Conservation (phyloP, 1,139 yeast species). For the Hansenula anomala region DNA sequence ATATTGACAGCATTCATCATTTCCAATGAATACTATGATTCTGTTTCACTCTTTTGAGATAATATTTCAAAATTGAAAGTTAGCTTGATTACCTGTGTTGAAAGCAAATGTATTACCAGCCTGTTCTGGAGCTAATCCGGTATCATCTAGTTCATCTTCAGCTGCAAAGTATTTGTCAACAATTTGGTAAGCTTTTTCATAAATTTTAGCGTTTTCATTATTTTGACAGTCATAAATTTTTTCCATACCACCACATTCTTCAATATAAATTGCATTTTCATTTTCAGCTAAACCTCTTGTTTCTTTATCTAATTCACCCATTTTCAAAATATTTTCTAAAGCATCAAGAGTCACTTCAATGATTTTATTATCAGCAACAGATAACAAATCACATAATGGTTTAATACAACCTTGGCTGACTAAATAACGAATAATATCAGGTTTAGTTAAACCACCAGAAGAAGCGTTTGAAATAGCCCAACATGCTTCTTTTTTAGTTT, state of each 20-base stretch:
- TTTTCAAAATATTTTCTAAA: conserved; percentile 84
- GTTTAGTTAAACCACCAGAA: conserved; percentile 88
- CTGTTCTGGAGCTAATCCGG: conserved; percentile 77
- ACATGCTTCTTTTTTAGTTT: conserved; percentile 97
- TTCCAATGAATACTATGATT: too few relatives aligned
- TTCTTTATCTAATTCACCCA: conserved; percentile 92
- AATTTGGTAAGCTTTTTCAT: conserved; percentile 84
- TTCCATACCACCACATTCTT: conserved; percentile 98
- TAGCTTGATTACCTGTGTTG: conserved; percentile 49
- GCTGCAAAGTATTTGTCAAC: conserved; percentile 89
- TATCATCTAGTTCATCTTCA: conserved; percentile 75
- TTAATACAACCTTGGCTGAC: conserved; percentile 96
- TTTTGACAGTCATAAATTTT: conserved; percentile 91
- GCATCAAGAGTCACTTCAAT: conserved; percentile 96
- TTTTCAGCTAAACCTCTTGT: conserved; percentile 63
- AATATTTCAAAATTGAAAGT: conserved; percentile 27
- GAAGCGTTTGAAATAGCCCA: conserved; percentile 99
- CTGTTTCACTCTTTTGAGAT: too few relatives aligned
- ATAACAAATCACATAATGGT: conserved; percentile 89
- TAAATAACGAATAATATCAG: conserved; percentile 89
- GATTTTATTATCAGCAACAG: conserved; percentile 84
- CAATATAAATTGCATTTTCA: conserved; percentile 86
- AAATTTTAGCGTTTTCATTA: conserved; percentile 87
- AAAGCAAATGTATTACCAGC: conserved; percentile 86
- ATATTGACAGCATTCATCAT: too few relatives aligned